phyloP scores from a whole-genome alignment of 805 yeast species.

The Starmera quercuum region DNA sequence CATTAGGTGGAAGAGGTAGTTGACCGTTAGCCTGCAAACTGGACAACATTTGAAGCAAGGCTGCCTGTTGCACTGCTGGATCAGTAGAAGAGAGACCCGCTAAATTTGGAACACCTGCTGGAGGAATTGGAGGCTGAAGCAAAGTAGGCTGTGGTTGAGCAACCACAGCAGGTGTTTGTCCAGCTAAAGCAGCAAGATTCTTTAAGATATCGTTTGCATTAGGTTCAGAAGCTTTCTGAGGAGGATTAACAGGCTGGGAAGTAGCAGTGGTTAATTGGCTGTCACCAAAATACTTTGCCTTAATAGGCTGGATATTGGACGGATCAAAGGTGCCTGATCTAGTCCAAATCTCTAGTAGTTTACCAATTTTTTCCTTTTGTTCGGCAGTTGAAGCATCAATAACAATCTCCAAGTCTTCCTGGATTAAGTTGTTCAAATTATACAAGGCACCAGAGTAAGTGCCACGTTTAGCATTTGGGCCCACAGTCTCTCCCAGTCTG shows the following conservation, averaged over 20 bases:
- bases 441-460: constrained; percentile 67
- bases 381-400: constrained; percentile 46
- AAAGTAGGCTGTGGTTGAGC: constrained; percentile 3
- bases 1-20: constrained; percentile 9
- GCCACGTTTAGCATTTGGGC: constrained; percentile 52
- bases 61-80: constrained; percentile 30
- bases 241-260: constrained; percentile 48
- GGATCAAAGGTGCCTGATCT: constrained; percentile 71
- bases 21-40: constrained; percentile 23
- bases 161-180: constrained; percentile 1
- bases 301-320: constrained; percentile 44
- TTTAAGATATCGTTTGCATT: constrained; percentile 56
- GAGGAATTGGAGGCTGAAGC: constrained; percentile 8
- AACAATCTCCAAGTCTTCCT: constrained; percentile 56
- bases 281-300: constrained; percentile 45
- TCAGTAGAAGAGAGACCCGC: constrained; percentile 17
- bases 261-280: constrained; percentile 40
- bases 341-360: constrained; percentile 89
- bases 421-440: constrained; percentile 57
- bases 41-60: constrained; percentile 31
- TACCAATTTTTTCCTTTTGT: constrained; percentile 67
- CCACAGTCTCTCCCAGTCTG: constrained; percentile 41
- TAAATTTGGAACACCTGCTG: constrained; percentile 9
- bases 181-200: constrained; percentile 51
- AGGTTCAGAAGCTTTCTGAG: constrained; percentile 15